Percentiles rank a stretch among this genome's conserved stretches.
Conservation (phyloP, 352 stramenopile species). For the Phytophthora sp. region DNA sequence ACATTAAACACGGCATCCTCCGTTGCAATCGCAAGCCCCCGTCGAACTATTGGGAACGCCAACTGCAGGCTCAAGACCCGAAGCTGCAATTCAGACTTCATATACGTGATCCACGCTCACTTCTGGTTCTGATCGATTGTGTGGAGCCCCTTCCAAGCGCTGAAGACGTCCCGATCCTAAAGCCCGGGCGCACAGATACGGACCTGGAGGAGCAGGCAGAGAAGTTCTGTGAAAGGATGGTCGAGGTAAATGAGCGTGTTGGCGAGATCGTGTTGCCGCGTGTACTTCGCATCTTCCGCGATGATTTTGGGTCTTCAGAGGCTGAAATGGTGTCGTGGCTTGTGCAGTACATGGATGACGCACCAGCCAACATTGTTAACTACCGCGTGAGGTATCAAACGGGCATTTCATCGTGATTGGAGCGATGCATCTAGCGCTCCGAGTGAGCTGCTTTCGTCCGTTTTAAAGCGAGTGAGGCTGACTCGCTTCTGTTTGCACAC, state of each 20-base stretch:
- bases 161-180: slow-evolving; percentile 77
- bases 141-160: slow-evolving; percentile 63
- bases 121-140: slow-evolving; percentile 85
- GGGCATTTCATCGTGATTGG: slow-evolving; percentile 69
- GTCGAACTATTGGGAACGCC: slow-evolving; percentile 87
- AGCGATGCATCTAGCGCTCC: slow-evolving; percentile 9
- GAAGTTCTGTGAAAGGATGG: slow-evolving; percentile 71
- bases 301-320: slow-evolving; percentile 88
- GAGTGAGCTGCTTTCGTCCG: slow-evolving; percentile 3
- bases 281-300: slow-evolving; percentile 83
- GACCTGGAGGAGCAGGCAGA: slow-evolving; percentile 84
- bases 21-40: slow-evolving; percentile 89
- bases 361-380: slow-evolving; percentile 71
- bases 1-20: slow-evolving; percentile 89
- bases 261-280: slow-evolving; percentile 74
- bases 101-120: slow-evolving; percentile 83
- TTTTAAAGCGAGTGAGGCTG: slow-evolving; percentile 12
- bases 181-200: slow-evolving; percentile 84
- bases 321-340: slow-evolving; percentile 88
- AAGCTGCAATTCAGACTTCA: slow-evolving; percentile 87
- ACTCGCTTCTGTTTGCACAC: slow-evolving; percentile 9
- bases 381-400: slow-evolving; percentile 78
- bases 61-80: slow-evolving; percentile 81
- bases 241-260: slow-evolving; percentile 61
- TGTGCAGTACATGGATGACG: slow-evolving; percentile 83